Base-by-base conservation (phyloP, 768 basidiomycete genomes). In the Russula sp. region DNA sequence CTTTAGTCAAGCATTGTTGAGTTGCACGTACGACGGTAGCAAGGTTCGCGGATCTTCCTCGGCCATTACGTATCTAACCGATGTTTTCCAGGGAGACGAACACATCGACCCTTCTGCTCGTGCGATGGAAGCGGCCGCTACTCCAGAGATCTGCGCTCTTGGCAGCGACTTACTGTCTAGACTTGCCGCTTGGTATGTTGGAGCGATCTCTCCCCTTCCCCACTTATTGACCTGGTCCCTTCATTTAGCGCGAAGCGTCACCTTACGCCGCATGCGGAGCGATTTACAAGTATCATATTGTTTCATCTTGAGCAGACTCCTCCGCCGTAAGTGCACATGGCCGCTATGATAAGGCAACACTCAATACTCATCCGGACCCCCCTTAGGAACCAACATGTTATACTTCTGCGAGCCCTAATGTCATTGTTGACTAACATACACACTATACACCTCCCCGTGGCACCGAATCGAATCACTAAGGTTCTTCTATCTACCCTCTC, bases 281-380 rank as follows among this genome's bases (percentile, higher is more conserved):
- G 77, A 53, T 58, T 93, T n/a, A 68, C 82, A 16, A 77, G 78
- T 22, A 74, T 78, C 48, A 69, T 92, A 20, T 73, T 77, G 2
- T 83, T 79, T 67, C 88, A 85, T 62, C 75, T 92, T 0, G 90
- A 92, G 70, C 82, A 80, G 62, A 75, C 76, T 13, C 72, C 73
- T 20, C 73, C 77, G 13, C 47, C 76, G 87, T 88, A 71, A 68
- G 83, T 39, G 32, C n/a, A 31, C 32, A 51, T 55, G 55, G 40
- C 47, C 58, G 32, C 39, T 45, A n/a, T 55, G 22, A 27, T 10
- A 20, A 31, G 9, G 27, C 48, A 34, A 49, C 39, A 31, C 47
- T 2, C 47, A 52, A 61, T 54, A 32, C 40, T 56, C 45, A 58
- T 48, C 52, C 49, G 16, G 8, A 35, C n/a, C 16, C 16, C 10